Conservation (phyloP, 305 asterid genomes). For the Fraxinus albicans region DNA sequence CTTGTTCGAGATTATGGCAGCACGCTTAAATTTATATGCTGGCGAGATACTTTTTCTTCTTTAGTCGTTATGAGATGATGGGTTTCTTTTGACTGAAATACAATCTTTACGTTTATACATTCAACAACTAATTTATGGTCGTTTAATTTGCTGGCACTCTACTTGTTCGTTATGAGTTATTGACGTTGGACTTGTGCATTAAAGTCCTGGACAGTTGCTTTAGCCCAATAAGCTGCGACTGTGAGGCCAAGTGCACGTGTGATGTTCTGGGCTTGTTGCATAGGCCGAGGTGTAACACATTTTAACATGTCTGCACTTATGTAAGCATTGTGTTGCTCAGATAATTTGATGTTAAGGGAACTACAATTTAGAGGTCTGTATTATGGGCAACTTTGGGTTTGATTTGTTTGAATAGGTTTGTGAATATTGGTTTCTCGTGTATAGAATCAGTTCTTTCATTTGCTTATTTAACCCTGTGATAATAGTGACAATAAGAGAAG, state of each 20-base stretch:
- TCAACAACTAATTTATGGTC: neutral
- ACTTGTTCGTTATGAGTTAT: neutral
- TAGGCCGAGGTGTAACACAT: neutral
- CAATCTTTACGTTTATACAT: no score
- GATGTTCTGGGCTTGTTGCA: neutral
- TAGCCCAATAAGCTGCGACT: neutral
- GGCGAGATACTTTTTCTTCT: neutral
- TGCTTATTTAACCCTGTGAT: neutral
- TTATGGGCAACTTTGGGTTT: neutral
- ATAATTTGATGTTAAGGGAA: neutral
- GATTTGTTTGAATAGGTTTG: neutral
- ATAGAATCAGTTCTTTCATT: neutral
- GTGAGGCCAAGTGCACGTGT: neutral
- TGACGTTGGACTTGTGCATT: neutral
- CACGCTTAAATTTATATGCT: no score
- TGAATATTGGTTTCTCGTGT: neutral
- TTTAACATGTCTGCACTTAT: neutral
- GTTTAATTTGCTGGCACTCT: neutral
- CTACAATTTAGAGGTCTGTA: neutral
- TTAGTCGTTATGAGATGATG: neutral
- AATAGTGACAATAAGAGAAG: neutral
- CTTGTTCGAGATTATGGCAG: no score
- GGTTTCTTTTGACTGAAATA: neutral
- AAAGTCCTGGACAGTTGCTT: neutral
- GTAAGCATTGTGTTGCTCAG: neutral